Percentiles rank a stretch among this genome's conserved stretches.
Conservation (phyloP, 176 grass and related monocot species). For the Dendrocalamus sinicus region DNA sequence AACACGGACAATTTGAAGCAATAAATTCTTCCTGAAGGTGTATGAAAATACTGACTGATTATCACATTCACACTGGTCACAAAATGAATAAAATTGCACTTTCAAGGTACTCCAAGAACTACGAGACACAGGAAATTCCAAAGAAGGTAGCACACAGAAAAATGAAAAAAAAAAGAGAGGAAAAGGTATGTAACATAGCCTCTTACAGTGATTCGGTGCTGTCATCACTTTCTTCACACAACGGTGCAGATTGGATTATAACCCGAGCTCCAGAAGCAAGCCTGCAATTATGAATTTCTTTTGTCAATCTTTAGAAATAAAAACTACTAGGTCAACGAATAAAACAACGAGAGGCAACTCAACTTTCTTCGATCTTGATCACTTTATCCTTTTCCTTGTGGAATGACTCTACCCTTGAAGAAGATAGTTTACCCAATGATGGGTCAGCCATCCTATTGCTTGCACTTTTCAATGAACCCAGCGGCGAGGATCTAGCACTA, state of each 20-base stretch:
- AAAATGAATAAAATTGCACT: constrained; percentile 51
- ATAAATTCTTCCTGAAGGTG: constrained; percentile 41
- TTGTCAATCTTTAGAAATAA: constrained; percentile 46
- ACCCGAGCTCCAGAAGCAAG: constrained; percentile 96
- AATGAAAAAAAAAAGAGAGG: constrained; percentile 1
- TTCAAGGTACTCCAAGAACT: constrained; percentile 45
- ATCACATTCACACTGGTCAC: constrained; percentile 55
- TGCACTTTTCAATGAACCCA: constrained; percentile 67
- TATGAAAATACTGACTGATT: constrained; percentile 36
- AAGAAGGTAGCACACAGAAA: constrained; percentile 35
- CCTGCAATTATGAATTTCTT: constrained; percentile 57
- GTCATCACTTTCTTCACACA: constrained; percentile 75
- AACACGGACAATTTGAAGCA: neutral
- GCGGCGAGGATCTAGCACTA: constrained; percentile 63
- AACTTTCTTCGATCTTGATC: constrained; percentile 99
- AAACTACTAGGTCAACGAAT: neutral
- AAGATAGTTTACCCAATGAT: constrained; percentile 64
- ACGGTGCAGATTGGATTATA: constrained; percentile 81
- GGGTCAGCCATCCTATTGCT: constrained; percentile 78
- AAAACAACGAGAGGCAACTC: constrained; percentile 53
- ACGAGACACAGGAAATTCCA: constrained; percentile 45
- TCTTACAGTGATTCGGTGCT: constrained; percentile 69
- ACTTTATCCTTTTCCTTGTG: constrained; percentile 76
- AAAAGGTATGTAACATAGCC: constrained; percentile 40
- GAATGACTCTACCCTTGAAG: constrained; percentile 76